Evolutionary conservation across 768 basidiomycete species (phyloP).

Genomic region (Suillus bovinus): DNA sequence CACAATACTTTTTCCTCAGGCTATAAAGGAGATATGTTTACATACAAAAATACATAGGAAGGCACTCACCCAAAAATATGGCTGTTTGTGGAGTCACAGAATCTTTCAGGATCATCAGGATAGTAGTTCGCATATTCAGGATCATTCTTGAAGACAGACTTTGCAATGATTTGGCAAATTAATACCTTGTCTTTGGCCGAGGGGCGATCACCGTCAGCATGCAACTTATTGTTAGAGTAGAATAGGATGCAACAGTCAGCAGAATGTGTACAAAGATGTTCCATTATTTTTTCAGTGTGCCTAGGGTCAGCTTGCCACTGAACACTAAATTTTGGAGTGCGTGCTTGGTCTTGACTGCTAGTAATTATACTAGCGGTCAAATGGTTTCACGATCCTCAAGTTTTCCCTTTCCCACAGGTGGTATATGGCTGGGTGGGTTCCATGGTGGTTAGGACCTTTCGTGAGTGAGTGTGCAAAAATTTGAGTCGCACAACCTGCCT

Average conservation of each 20-base stretch:
- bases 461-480: too few relatives aligned
- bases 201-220: not conserved
- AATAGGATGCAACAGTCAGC: not conserved
- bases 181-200: not conserved
- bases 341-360: too few relatives aligned
- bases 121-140: not conserved
- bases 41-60: not conserved
- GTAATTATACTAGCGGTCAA: too few relatives aligned
- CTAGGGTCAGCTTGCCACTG: too few relatives aligned
- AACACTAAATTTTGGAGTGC: too few relatives aligned
- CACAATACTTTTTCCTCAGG: not conserved
- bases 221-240: not conserved
- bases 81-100: not conserved
- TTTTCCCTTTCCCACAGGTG: too few relatives aligned
- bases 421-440: too few relatives aligned
- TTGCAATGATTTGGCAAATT: constrained; percentile 1
- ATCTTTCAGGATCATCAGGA: not conserved
- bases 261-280: too few relatives aligned
- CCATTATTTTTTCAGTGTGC: too few relatives aligned
- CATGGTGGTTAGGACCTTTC: too few relatives aligned
- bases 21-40: not conserved
- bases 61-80: not conserved
- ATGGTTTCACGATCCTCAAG: too few relatives aligned
- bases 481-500: not conserved
- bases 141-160: not conserved